phyloP scores from a whole-genome alignment of 306 rosid species.

The Fragaria iinumae region DNA sequence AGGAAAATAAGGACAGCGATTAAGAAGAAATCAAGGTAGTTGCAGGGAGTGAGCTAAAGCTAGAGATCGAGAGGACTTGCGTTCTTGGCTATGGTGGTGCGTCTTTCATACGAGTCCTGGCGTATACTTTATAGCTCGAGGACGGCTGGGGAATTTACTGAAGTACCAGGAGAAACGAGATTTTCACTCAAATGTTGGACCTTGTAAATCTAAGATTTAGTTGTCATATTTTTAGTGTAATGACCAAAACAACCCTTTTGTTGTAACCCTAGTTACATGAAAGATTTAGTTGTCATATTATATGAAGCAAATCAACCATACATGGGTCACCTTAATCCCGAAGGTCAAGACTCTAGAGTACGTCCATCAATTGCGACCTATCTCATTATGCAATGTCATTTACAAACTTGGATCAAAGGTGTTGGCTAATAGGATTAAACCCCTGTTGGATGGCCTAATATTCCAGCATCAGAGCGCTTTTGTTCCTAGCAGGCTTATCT shows the following conservation, averaged over 20 bases:
- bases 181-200: not conserved
- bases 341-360: no score
- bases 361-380: no score
- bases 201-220: not conserved
- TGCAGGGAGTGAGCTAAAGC: not conserved
- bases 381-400: no score
- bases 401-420: no score
- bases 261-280: not conserved
- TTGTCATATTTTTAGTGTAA: not conserved
- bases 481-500: no score
- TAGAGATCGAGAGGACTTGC: not conserved
- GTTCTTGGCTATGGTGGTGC: slow-evolving; percentile 1
- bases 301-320: no score
- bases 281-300: not conserved
- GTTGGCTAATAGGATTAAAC: no score
- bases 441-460: no score
- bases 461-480: no score
- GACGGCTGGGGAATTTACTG: not conserved
- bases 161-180: not conserved
- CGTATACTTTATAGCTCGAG: not conserved
- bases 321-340: no score
- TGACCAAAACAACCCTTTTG: not conserved
- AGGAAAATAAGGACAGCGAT: not conserved
- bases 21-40: not conserved
- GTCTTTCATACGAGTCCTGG: not conserved